These are phyloP conservation scores for Elaeis guineensis DNA, from an alignment of 176 grass and related monocot species.

Conservation along the genomic window DNA sequence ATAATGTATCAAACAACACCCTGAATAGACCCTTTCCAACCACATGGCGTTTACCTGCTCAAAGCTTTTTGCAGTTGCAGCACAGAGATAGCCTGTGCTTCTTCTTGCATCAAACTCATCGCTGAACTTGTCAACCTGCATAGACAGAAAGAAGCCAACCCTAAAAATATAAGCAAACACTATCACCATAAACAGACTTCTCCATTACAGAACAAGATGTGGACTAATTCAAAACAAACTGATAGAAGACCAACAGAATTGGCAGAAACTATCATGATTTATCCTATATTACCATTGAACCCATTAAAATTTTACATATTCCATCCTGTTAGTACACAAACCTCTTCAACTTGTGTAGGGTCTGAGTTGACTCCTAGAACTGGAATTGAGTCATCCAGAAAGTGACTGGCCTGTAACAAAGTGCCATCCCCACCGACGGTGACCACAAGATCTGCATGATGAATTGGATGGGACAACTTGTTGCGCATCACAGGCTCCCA, in stretches of 20 bases:
- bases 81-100: slow-evolving; percentile 94
- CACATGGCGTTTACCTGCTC: slow-evolving; percentile 41
- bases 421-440: slow-evolving; percentile 84
- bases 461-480: slow-evolving; percentile 46
- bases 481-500: slow-evolving; percentile 51
- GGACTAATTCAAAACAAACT: too few relatives aligned
- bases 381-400: slow-evolving; percentile 62
- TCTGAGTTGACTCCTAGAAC: slow-evolving; percentile 92
- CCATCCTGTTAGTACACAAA: slow-evolving; percentile 11
- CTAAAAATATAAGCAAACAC: too few relatives aligned
- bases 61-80: slow-evolving; percentile 64
- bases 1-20: neutral
- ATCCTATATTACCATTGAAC: too few relatives aligned
- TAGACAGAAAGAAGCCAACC: slow-evolving; percentile 7
- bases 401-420: slow-evolving; percentile 73
- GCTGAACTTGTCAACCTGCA: slow-evolving; percentile 70
- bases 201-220: too few relatives aligned
- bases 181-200: too few relatives aligned
- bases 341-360: slow-evolving; percentile 67
- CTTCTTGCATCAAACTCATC: slow-evolving; percentile 87
- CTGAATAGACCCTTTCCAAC: too few relatives aligned
- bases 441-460: slow-evolving; percentile 74
- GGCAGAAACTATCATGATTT: too few relatives aligned
- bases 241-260: too few relatives aligned
- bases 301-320: too few relatives aligned